Evolutionary conservation across 2,329 filamentous ascomycete species (phyloP).

Genomic region (Botryotinia convoluta): DNA sequence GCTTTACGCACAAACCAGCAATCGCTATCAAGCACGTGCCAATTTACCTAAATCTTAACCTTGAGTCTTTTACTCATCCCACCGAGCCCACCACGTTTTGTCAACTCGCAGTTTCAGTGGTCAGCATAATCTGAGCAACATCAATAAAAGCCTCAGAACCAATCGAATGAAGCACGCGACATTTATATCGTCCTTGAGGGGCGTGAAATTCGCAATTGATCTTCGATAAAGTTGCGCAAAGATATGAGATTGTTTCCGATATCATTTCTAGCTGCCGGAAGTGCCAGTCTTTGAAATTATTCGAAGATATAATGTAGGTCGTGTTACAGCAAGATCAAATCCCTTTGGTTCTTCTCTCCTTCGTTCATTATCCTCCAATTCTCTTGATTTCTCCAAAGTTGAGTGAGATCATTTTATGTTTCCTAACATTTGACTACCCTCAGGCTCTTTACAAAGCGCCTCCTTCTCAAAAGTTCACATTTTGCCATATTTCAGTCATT

Average conservation of each 20-base stretch:
- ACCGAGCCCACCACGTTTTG: neutral
- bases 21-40: neutral
- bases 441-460: neutral
- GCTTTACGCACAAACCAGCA: neutral
- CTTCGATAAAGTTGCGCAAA: slow-evolving; percentile 7
- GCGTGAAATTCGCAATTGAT: neutral
- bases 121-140: neutral
- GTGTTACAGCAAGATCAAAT: neutral
- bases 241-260: neutral
- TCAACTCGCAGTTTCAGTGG: slow-evolving; percentile 14
- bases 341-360: neutral
- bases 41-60: neutral
- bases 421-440: neutral
- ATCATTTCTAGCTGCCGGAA: neutral
- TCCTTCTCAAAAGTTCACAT: neutral
- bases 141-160: slow-evolving; percentile 13
- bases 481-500: neutral
- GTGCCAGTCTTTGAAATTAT: neutral
- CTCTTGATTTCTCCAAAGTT: neutral
- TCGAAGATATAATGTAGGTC: neutral
- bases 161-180: slow-evolving; percentile 23
- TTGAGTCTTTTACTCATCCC: neutral
- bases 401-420: neutral
- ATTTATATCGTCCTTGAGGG: slow-evolving; percentile 6
- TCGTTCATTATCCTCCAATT: neutral